Base-by-base conservation (phyloP, 257 asterid species). In the Solanum chmielewskii region DNA sequence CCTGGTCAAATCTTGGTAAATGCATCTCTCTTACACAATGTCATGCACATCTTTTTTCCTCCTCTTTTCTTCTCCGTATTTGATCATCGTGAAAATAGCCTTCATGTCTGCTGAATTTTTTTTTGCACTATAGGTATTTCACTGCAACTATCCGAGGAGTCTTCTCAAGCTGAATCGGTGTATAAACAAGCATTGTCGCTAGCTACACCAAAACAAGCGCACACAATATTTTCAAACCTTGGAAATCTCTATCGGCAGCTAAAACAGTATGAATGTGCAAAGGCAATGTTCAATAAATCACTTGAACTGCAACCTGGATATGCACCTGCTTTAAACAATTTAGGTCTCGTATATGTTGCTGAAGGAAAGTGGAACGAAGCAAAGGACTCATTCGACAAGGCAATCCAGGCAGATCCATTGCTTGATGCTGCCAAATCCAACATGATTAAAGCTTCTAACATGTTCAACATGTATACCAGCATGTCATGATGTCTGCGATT, bases 1-100 rank as follows among this genome's bases (percentile, higher is more conserved):
- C 97, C 73, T 97, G 99, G 99, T 97, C 99, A 81, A 97, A 97
- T 89, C 98, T 97, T 35, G 99, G 99, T 94, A 95, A 91, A 56
- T 33, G 62, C 83, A 52, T 85, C 41, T 86, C 49, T 91, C 62
- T 39, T 60, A 41, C 33, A 13, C 64, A n/a, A 41, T 74, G 74
- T 76, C 77, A 64, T 44, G 83, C 29, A 31, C 56, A 31, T 18
- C 71, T 9, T 35, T 59, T 15, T 9, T 44, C 87, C n/a, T 39
- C 74, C 21, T 62, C 31, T 68, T 31, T 45, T 52, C 23, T 42
- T 86, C 76, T 21, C 12, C 75, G 77, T 41, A 31, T 71, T 31
- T 62, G 87, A 49, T 64, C 62, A 37, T 85, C 20, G 71, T 42
- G 37, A 44, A 35, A 69, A 29, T 6, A 85, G 71, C 66, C 78